Percentiles rank a stretch among this genome's conserved stretches.
These are phyloP conservation scores for Cladorrhinum samala DNA, from an alignment of 495 filamentous ascomycete genomes.

Conservation along the genomic window DNA sequence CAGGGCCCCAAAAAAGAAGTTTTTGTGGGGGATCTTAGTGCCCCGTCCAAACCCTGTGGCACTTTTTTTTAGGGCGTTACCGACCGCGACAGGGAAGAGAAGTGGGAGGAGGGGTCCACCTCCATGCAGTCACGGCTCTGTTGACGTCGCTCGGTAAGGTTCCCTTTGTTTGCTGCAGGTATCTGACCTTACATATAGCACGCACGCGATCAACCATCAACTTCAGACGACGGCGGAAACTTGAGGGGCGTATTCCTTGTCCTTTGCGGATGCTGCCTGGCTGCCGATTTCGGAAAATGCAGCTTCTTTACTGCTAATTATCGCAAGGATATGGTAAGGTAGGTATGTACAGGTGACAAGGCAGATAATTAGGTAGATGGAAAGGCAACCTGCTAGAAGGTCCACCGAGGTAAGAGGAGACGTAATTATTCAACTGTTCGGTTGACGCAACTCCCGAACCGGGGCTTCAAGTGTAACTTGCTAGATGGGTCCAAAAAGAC, in stretches of 20 bases:
- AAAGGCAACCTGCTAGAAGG: too few relatives aligned
- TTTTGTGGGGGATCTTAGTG: slow-evolving; percentile 20
- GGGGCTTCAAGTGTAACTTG: neutral
- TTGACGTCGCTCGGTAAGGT: too few relatives aligned
- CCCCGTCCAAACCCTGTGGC: slow-evolving; percentile 2
- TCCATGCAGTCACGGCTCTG: neutral
- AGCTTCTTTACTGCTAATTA: too few relatives aligned
- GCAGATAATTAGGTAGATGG: too few relatives aligned
- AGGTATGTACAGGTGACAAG: too few relatives aligned
- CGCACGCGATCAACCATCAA: neutral
- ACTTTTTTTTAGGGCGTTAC: slow-evolving; percentile 15
- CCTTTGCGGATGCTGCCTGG: too few relatives aligned
- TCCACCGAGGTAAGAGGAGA: neutral
- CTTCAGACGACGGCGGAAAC: neutral
- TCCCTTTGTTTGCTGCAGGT: too few relatives aligned
- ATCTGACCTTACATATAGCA: neutral
- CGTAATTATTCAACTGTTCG: neutral
- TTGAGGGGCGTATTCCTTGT: neutral
- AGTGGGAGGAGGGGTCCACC: slow-evolving; percentile 1
- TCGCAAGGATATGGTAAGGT: too few relatives aligned
- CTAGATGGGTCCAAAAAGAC: neutral
- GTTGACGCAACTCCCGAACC: neutral
- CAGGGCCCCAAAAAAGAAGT: slow-evolving; percentile 18
- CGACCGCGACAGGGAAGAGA: slow-evolving; percentile 1
- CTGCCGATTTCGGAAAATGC: too few relatives aligned